Evolutionary conservation across 1,139 yeast species (phyloP), one percentile per base, ranked within the genome.

Genomic region (Ogataea hybrid): DNA sequence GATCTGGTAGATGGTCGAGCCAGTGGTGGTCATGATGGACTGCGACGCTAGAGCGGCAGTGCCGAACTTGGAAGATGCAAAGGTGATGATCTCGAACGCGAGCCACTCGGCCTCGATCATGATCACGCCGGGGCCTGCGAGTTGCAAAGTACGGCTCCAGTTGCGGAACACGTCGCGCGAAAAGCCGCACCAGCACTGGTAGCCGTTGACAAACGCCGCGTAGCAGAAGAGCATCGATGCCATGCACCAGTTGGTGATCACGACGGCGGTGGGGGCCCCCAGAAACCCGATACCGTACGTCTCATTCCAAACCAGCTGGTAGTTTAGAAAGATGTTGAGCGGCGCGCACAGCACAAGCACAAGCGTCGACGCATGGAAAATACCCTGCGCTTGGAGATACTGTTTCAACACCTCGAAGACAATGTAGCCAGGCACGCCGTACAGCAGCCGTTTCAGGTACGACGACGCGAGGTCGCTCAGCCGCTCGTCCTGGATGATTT

Each of bases 241-340:
- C 89, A 84, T 82, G 32, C 78, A 50, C 77, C 85, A 81, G 59
- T 84, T 79, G 21, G 86, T 81, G 16, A 81, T 72, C 2, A 79
- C 84, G 18, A 84, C 86, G 4, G 89, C 77, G 27, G 81, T 68
- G 23, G 94, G 90, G 6, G 92, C 90, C 17, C 94, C 94, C 30
- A 77, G 54, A 54, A 80, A 84, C 1, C 94, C 94, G 46, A 83
- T 51, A 0, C 87, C 85, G 34, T 79, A 57, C 2, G 46, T 57
- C 28, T 65, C 50, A 54, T 79, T 70, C 87, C 88, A 81, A 10
- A 84, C 90, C 34, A 84, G 64, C 22, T 73, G 51, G 56, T 80
- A 81, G 59, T 83, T 84, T 56, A 84, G 63, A 14, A 77, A 42
- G 0, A 81, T 79, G 57, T 84, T 84, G 45, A 83, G 60, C 3